phyloP scores from a whole-genome alignment of 176 grass and related monocot genomes.

The Neostapfia colusana region DNA sequence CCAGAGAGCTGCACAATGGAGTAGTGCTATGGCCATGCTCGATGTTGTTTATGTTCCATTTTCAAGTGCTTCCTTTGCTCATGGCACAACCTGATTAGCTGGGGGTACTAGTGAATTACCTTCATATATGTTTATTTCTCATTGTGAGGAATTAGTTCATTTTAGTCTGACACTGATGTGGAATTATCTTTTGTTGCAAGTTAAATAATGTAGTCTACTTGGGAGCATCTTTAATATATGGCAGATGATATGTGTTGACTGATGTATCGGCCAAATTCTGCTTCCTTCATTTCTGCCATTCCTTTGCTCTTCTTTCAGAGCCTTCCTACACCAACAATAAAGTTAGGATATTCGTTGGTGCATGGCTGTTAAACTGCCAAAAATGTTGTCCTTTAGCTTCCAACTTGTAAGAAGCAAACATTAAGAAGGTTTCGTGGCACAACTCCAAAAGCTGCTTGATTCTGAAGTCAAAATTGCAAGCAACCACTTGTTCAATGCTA shows the following conservation, averaged over 20 bases:
- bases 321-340: neutral
- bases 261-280: neutral
- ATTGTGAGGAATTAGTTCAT: neutral
- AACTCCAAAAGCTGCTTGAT: constrained; percentile 4
- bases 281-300: neutral
- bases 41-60: no score
- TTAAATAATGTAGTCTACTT: neutral
- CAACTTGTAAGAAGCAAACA: neutral
- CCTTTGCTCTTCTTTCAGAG: neutral
- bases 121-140: neutral
- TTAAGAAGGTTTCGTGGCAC: neutral
- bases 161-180: neutral
- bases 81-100: neutral
- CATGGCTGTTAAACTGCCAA: neutral
- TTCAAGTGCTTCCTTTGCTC: neutral
- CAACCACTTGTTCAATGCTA: no score
- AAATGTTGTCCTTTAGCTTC: neutral
- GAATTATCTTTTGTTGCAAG: neutral
- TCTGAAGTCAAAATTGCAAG: neutral
- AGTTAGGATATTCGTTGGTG: neutral
- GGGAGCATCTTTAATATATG: neutral
- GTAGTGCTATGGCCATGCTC: neutral
- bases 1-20: neutral
- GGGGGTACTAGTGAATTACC: neutral
- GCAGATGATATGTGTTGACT: neutral